These are phyloP conservation scores for Russula olivacea DNA, from an alignment of 768 basidiomycete species.

Conservation along the genomic window DNA sequence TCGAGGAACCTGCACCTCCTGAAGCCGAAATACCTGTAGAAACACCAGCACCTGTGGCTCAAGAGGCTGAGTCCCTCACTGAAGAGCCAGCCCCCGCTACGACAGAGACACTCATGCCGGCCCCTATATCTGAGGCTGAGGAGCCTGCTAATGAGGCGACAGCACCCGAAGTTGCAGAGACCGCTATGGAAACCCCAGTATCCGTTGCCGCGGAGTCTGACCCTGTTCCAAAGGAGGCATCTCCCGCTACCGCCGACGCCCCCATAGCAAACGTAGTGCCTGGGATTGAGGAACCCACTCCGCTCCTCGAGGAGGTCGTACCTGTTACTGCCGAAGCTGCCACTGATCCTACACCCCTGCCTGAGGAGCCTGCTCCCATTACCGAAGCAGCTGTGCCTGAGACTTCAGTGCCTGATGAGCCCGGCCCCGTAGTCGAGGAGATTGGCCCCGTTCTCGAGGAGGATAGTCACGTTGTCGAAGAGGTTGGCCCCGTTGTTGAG, in stretches of 20 bases:
- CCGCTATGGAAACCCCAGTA: background rate
- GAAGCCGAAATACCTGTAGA: background rate
- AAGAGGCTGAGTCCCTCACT: background rate
- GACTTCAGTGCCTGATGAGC: background rate
- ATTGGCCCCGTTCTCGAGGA: background rate
- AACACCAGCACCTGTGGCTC: background rate
- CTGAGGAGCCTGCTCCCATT: background rate
- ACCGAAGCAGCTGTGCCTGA: background rate
- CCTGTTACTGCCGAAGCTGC: background rate
- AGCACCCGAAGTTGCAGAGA: background rate
- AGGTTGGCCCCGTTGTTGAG: background rate
- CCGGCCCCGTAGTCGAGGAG: background rate
- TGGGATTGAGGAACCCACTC: background rate
- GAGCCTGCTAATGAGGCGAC: background rate
- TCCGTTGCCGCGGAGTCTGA: background rate
- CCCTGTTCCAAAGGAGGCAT: background rate
- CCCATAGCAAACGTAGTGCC: background rate
- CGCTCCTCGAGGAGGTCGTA: background rate
- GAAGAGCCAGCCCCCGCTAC: background rate
- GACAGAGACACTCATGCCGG: background rate
- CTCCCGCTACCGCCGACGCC: background rate
- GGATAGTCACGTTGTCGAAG: background rate
- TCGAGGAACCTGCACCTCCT: background rate
- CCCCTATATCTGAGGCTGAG: background rate
- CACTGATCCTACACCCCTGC: background rate